Conservation (phyloP, 768 basidiomycete genomes). For the Termitomyces eurrhizus region DNA sequence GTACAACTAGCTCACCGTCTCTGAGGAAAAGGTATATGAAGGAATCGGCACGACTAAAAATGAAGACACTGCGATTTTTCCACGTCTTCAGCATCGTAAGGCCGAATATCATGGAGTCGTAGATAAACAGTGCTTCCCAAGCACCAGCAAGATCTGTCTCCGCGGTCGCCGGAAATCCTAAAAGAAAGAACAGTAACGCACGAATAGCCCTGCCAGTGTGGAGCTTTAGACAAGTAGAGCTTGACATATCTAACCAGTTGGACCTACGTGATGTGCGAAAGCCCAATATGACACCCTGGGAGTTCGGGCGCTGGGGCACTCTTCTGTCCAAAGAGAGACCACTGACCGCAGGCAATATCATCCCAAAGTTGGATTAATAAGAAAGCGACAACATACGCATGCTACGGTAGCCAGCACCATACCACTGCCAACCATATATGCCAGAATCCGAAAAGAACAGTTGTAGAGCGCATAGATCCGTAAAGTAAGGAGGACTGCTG, state of each 20-base stretch:
- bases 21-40: conserved; percentile 40
- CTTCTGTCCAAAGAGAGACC: conserved; percentile 39
- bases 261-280: conserved; percentile 27
- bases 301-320: conserved; percentile 17
- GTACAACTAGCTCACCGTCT: conserved; percentile 36
- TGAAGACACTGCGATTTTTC: conserved; percentile 27
- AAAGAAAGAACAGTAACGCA: background rate
- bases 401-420: conserved; percentile 26
- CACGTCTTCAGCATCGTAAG: conserved; percentile 47
- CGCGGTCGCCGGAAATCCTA: background rate
- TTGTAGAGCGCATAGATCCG: conserved; percentile 50
- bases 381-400: conserved; percentile 29
- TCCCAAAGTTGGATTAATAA: background rate
- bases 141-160: conserved; percentile 29
- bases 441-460: conserved; percentile 33
- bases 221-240: background rate
- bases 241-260: background rate
- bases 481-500: conserved; percentile 37
- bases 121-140: conserved; percentile 51
- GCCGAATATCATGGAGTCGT: conserved; percentile 42
- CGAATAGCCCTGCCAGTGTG: conserved; percentile 17
- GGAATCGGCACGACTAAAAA: conserved; percentile 21
- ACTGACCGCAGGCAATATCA: conserved; percentile 26
- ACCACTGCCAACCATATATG: conserved; percentile 29
- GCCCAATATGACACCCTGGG: conserved; percentile 33